phyloP scores from a whole-genome alignment of 495 filamentous ascomycete genomes.

The Beverwykella pulmonaria region DNA sequence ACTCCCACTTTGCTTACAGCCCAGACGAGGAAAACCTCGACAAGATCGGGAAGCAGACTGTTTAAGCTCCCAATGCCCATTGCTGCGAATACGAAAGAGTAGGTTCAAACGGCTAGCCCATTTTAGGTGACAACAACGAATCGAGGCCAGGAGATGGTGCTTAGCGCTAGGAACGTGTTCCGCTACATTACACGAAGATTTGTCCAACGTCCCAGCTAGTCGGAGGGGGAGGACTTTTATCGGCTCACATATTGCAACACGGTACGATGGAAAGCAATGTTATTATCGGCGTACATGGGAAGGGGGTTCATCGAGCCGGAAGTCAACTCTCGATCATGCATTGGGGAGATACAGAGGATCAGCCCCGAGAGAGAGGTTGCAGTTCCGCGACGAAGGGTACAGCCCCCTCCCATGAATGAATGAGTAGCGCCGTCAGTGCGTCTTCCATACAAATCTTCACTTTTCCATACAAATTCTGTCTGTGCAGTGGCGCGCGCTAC shows the following conservation, averaged over 20 bases:
- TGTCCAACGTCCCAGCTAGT: not conserved
- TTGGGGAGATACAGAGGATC: too few species aligned
- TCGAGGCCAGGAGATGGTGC: not conserved
- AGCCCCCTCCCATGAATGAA: too few species aligned
- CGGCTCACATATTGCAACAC: not conserved
- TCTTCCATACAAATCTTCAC: too few species aligned
- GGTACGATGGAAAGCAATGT: not conserved
- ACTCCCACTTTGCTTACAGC: conserved; percentile 67
- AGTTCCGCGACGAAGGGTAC: too few species aligned
- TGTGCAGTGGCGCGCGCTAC: too few species aligned
- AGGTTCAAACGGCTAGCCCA: not conserved
- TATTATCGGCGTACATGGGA: not conserved
- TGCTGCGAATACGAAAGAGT: not conserved
- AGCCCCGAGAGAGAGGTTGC: too few species aligned
- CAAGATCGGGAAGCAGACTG: not conserved
- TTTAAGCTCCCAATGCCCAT: not conserved
- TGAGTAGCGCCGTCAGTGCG: too few species aligned
- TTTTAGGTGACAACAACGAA: not conserved
- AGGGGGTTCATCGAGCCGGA: too few species aligned
- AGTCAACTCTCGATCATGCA: too few species aligned
- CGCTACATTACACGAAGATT: not conserved
- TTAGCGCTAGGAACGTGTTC: not conserved
- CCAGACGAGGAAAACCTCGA: conserved; percentile 51
- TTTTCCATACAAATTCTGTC: too few species aligned
- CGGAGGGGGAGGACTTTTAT: not conserved